Conservation (phyloP, 2,329 filamentous ascomycete genomes). For the Xylaria multiplex region DNA sequence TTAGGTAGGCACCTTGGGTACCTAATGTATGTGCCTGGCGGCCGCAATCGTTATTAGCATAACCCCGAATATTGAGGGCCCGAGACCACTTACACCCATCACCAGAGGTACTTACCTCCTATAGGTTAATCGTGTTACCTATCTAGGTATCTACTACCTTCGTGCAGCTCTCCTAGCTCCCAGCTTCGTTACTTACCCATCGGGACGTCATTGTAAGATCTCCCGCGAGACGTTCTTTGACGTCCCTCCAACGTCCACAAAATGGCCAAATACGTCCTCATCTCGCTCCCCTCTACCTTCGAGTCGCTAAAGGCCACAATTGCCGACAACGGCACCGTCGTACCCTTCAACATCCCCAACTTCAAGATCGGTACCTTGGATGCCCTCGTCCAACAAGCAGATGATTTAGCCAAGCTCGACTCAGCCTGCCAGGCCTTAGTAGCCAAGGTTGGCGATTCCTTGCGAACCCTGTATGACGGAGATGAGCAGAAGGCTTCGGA, state of each 20-base stretch:
- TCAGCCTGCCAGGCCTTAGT: constrained; percentile 82
- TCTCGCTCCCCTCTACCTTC: constrained; percentile 89
- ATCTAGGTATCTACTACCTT: background rate
- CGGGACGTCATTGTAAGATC: constrained; percentile 36
- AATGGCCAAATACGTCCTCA: constrained; percentile 77
- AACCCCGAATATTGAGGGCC: constrained; percentile 10
- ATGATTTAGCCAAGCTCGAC: constrained; percentile 92
- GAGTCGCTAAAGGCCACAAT: constrained; percentile 78
- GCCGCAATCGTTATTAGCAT: constrained; percentile 9
- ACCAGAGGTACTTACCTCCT: background rate
- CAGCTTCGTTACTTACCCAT: constrained; percentile 12
- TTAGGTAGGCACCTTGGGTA: too few species aligned
- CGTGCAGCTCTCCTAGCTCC: constrained; percentile 20
- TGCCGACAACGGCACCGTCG: constrained; percentile 78
- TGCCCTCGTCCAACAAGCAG: constrained; percentile 93
- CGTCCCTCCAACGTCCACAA: constrained; percentile 32
- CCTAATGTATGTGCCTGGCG: background rate
- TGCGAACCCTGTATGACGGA: constrained; percentile 83
- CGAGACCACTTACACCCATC: background rate
- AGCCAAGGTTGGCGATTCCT: constrained; percentile 85
- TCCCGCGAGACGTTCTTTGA: constrained; percentile 23
- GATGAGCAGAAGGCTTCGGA: constrained; percentile 83
- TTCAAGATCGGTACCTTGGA: constrained; percentile 99
- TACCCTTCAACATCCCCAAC: constrained; percentile 84
- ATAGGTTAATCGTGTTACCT: too few species aligned